Percentiles rank a stretch among this genome's conserved stretches.
Evolutionary conservation across 2,329 filamentous ascomycete genomes (phyloP).

Genomic region (Esteya vermicola): DNA sequence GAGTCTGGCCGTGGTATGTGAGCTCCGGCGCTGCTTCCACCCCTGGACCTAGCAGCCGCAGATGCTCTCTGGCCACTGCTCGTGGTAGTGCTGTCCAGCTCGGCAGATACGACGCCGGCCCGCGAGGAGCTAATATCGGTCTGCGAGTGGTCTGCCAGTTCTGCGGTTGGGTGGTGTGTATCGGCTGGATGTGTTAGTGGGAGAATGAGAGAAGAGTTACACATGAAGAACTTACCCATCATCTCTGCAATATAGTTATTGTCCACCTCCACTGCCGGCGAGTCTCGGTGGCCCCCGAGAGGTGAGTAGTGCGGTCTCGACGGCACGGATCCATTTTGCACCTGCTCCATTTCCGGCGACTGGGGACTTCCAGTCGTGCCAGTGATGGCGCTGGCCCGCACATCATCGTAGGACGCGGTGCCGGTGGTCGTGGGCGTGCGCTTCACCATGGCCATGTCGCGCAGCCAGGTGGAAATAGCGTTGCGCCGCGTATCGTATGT

Average conservation of each 20-base stretch:
- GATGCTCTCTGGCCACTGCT: constrained; percentile 10
- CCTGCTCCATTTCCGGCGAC: constrained; percentile 23
- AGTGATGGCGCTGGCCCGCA: neutral
- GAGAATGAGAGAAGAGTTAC: neutral
- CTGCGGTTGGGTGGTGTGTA: neutral
- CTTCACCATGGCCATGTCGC: constrained; percentile 22
- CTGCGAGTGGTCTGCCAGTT: neutral
- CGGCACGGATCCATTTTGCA: neutral
- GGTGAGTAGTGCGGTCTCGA: too few species aligned
- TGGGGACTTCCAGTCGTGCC: constrained; percentile 15
- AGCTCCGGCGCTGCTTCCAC: too few species aligned
- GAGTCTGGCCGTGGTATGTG: constrained; percentile 8
- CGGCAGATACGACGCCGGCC: constrained; percentile 8
- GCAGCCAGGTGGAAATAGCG: constrained; percentile 38
- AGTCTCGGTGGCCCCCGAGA: neutral
- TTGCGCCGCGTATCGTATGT: constrained; percentile 32
- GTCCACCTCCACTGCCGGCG: neutral
- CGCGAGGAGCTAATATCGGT: constrained; percentile 4
- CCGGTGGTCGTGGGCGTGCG: neutral
- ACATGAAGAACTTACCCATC: constrained; percentile 21
- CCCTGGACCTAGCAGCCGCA: neutral
- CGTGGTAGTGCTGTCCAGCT: constrained; percentile 18
- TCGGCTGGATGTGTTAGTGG: constrained; percentile 5
- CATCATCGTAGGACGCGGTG: neutral
- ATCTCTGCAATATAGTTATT: constrained; percentile 31